These are phyloP conservation scores for Catharanthus roseus DNA, from an alignment of 257 asterid genomes.

Conservation along the genomic window DNA sequence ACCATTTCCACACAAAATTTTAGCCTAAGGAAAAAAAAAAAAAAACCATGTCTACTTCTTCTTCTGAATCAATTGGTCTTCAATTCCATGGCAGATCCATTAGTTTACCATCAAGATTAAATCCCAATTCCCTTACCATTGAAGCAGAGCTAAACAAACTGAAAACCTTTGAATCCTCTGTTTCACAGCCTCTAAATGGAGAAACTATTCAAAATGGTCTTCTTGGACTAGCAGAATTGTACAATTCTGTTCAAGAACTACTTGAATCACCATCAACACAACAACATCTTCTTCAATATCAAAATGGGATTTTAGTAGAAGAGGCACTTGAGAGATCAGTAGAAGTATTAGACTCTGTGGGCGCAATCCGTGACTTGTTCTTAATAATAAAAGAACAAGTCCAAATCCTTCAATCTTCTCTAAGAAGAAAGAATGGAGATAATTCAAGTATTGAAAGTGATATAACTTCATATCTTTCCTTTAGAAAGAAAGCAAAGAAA, in stretches of 20 bases:
- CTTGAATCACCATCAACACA: conserved; percentile 23
- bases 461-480: conserved; percentile 27
- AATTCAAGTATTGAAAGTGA: conserved; percentile 33
- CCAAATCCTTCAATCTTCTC: conserved; percentile 56
- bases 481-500: conserved; percentile 50
- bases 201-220: conserved; percentile 27
- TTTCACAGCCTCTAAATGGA: conserved; percentile 17
- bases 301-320: conserved; percentile 31
- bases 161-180: conserved; percentile 26
- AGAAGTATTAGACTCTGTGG: conserved; percentile 61
- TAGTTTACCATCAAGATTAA: conserved; percentile 72
- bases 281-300: conserved; percentile 25
- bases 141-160: conserved; percentile 43
- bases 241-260: conserved; percentile 27
- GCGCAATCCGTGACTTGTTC: conserved; percentile 33
- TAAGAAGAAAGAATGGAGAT: conserved; percentile 52
- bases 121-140: conserved; percentile 33
- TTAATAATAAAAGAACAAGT: conserved; percentile 35
- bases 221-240: conserved; percentile 23
- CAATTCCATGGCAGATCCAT: conserved; percentile 57
- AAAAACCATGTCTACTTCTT: conserved; percentile 39
- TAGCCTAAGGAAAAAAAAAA: neutral
- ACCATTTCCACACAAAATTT: neutral
- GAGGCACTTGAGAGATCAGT: conserved; percentile 39
- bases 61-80: conserved; percentile 18